Base-by-base conservation (phyloP, 768 basidiomycete genomes). In the Boletus sp. region DNA sequence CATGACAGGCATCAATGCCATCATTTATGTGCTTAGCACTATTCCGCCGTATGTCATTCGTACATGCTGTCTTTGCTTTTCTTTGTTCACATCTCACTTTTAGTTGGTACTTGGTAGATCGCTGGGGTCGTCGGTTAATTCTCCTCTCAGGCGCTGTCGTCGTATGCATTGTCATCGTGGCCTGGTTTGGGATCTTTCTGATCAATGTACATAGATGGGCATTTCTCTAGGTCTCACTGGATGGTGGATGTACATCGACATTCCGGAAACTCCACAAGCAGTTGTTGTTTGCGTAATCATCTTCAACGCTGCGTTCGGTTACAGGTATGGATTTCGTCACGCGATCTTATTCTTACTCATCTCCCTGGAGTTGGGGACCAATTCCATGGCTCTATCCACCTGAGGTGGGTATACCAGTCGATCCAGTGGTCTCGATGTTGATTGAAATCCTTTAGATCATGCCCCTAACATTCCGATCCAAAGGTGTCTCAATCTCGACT, bases 401-500 rank as follows among this genome's bases (percentile, higher is more conserved):
- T n/a, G 90, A 92, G 75, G 89, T 88, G 43, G 23, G 49, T 39
- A 37, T 71, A 55, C 57, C 1, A 21, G 4, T 23, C 47, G 13
- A 30, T 21, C 6, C 5, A 7, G 15, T n/a, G 10, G 19, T 35
- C 44, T 25, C 45, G 46, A 30, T 34, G 14, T 41, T 55, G 17
- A 53, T 55, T 47, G 5, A 43, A 48, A 57, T 42, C n/a, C 33
- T 27, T 23, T 58, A 89, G 87, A 96, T 98, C 68, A 87, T 98
- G 82, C 93, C 93, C 11, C 77, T 94, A 40, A 78, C 85, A 17
- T 82, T 95, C 63, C 83, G 96, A 37, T 94, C 93, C 11, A 97
- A 97, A 74, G 95, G 94, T n/a, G 94, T 97, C 23, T 95, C 92
- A 7, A 64, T 97, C 33, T 96, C 93, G 0, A 97, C 95, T 5